Evolutionary conservation across 495 filamentous ascomycete genomes (phyloP), one percentile per base, ranked within the genome.

Genomic region (Aspergillus diversus): DNA sequence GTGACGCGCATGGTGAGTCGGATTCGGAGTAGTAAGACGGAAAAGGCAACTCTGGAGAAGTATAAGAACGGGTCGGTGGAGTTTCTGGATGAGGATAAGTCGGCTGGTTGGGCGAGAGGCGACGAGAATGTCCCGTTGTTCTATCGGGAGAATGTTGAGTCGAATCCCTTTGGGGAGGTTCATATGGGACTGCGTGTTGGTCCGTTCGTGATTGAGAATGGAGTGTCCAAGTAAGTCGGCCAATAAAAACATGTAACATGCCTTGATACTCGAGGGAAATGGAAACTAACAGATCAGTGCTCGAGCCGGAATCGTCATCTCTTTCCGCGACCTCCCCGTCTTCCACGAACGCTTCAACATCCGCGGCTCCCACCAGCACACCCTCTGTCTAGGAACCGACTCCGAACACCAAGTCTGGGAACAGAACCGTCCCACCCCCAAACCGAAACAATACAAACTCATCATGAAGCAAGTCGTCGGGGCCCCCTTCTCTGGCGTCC

Each of bases 181-280:
- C 77, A 81, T 64, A 78, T 79, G 72, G 78, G 75, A 0, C 58
- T 81, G 32, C 61, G 69, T 5, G 42, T 81, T 42, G 76, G 77
- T 1, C 76, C 76, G 1, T 56, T 80, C n/a, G 55, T 80, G 3
- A 75, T 80, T 27, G 76, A 80, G 59, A 80, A 80, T 53, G 74
- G 77, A 11, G 73, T 76, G 27, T 53, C 31, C 8, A 39, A 71
- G 73, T 69, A 17, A 64, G 61, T 57, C 17, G 54, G 8, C 13
- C 39, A 21, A 13, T 15, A n/a, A 1, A 33, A 27, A 9, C 5
- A 31, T 27, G 7, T 0, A 31, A 12, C 5, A 6, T 3, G n/a
- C 11, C 7, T 0, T 15, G 5, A 53, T 9, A 6, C 5, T 53
- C 12, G 48, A 15, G 37, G 21, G 21, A 27, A 27, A 27, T 27